phyloP scores from a whole-genome alignment of 208 protist species.

The Naegleria fowleri region DNA sequence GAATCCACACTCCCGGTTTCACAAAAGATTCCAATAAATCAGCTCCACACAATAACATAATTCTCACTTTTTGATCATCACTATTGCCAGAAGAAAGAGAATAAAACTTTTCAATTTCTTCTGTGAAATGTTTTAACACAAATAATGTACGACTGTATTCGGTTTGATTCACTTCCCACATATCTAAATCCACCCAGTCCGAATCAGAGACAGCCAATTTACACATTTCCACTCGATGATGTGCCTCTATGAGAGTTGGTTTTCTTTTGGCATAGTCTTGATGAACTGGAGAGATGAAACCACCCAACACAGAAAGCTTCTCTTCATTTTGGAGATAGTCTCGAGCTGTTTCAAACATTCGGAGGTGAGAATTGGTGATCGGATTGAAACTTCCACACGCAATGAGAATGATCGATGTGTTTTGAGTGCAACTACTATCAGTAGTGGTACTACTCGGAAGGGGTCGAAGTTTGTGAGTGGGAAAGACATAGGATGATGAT shows the following conservation, averaged over 20 bases:
- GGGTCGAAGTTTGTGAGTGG: no score
- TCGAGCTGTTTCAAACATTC: conserved; percentile 21
- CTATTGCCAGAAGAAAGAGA: not conserved
- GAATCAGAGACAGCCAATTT: not conserved
- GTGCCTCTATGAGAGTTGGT: not conserved
- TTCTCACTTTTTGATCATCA: not conserved
- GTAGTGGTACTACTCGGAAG: no score
- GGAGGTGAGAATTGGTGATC: not conserved
- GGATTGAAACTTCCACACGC: conserved; percentile 18
- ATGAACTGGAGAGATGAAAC: conserved; percentile 23
- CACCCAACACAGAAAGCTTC: not conserved
- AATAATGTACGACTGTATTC: not conserved
- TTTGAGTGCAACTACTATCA: no score
- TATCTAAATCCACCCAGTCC: not conserved
- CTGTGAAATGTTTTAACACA: not conserved
- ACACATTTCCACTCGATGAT: not conserved
- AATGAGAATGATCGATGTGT: not conserved
- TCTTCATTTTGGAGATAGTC: not conserved
- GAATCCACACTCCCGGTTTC: not conserved
- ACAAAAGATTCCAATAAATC: conserved; percentile 27
- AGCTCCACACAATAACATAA: conserved; percentile 21
- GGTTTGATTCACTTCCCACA: not conserved
- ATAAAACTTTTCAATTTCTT: not conserved
- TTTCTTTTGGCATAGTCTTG: not conserved
- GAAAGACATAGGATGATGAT: no score